A percentile compares a stretch with the other conserved stretches of the same genome.
These are phyloP conservation scores for Fusarium sarcochroum DNA, from an alignment of 2,329 filamentous ascomycete genomes.

Conservation along the genomic window DNA sequence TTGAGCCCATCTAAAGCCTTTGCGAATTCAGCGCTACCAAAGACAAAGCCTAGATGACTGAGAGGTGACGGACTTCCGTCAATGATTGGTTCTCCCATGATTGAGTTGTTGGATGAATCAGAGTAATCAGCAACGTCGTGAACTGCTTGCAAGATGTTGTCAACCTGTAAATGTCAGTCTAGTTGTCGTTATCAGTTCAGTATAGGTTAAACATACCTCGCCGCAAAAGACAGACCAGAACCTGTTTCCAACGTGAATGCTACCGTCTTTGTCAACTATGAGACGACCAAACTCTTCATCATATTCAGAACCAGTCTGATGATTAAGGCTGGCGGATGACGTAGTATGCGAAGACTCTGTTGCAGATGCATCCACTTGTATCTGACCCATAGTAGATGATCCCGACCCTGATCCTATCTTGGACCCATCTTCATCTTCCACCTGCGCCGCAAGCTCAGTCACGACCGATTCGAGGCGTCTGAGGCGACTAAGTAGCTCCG, in stretches of 20 bases:
- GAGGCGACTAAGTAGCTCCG: slow-evolving; percentile 50
- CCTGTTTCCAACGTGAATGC: slow-evolving; percentile 49
- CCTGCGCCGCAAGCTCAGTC: slow-evolving; percentile 50
- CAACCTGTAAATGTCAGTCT: slow-evolving; percentile 41
- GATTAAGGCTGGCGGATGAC: slow-evolving; percentile 3
- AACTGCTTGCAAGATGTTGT: slow-evolving; percentile 51
- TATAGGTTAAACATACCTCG: slow-evolving; percentile 36
- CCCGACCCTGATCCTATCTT: neutral
- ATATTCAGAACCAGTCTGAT: slow-evolving; percentile 36
- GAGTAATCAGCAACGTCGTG: slow-evolving; percentile 44
- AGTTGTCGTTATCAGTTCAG: rapidly evolving
- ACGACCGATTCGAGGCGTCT: slow-evolving; percentile 51
- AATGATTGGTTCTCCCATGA: neutral
- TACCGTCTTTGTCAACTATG: slow-evolving; percentile 45
- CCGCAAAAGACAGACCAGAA: slow-evolving; percentile 53
- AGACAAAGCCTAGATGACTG: slow-evolving; percentile 38
- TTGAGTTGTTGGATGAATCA: neutral
- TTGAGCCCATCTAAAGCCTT: slow-evolving; percentile 36
- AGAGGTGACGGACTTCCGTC: slow-evolving; percentile 3
- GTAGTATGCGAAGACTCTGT: slow-evolving; percentile 15
- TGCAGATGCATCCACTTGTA: slow-evolving; percentile 24
- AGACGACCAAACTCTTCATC: slow-evolving; percentile 51
- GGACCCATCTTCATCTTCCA: slow-evolving; percentile 47
- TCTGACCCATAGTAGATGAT: slow-evolving; percentile 7
- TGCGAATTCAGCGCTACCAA: slow-evolving; percentile 26